phyloP scores from a whole-genome alignment of 2,329 filamentous ascomycete species.

The Diaporthe destruens region DNA sequence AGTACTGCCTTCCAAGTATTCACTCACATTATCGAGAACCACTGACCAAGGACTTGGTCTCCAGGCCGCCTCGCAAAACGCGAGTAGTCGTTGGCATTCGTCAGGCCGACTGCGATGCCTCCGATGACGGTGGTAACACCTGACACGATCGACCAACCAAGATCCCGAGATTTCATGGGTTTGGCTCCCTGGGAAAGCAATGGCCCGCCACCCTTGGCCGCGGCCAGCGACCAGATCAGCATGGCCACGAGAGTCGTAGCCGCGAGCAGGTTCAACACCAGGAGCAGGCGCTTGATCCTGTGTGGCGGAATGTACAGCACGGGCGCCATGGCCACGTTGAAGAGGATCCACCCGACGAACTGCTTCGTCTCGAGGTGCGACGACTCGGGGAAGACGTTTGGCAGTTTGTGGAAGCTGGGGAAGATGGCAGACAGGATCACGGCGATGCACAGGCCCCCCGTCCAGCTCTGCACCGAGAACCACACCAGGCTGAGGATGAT shows the following conservation, averaged over 20 bases:
- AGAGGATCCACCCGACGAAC: constrained; percentile 50
- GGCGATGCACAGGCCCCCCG: constrained; percentile 45
- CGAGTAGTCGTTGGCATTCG: constrained; percentile 37
- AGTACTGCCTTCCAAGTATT: neutral
- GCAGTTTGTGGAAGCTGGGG: constrained; percentile 46
- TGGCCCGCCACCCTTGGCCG: constrained; percentile 46
- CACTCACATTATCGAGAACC: constrained; percentile 33
- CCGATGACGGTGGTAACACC: constrained; percentile 56
- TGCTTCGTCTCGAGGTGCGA: constrained; percentile 46
- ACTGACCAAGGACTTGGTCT: constrained; percentile 38
- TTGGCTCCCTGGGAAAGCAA: constrained; percentile 48
- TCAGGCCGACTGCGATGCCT: constrained; percentile 48
- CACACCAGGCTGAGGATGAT: constrained; percentile 57
- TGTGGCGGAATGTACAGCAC: constrained; percentile 38
- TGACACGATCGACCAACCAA: constrained; percentile 54
- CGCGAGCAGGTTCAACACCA: constrained; percentile 51
- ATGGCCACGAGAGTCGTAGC: constrained; percentile 53
- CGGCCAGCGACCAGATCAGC: constrained; percentile 52
- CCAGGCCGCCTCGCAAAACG: constrained; percentile 36
- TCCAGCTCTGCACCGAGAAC: constrained; percentile 49
- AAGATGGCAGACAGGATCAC: constrained; percentile 47
- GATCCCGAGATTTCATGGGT: constrained; percentile 45
- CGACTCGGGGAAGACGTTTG: constrained; percentile 45
- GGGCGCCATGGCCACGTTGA: constrained; percentile 42
- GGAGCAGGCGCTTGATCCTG: constrained; percentile 36